These are phyloP conservation scores for Xenoacremonium recifei DNA, from an alignment of 2,329 filamentous ascomycete species.

Conservation along the genomic window DNA sequence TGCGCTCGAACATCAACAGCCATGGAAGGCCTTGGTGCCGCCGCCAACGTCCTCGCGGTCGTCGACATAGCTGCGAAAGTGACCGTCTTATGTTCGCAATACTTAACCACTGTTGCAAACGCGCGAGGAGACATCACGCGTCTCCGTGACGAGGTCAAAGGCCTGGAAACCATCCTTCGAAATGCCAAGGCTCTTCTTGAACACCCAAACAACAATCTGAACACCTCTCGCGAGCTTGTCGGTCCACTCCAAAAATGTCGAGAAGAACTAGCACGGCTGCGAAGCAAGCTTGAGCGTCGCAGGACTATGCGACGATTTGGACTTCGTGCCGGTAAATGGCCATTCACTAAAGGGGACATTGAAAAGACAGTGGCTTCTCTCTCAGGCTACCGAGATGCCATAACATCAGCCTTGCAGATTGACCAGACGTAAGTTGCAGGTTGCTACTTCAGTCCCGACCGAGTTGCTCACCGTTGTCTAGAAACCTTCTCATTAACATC, in stretches of 20 bases:
- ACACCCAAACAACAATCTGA: background rate
- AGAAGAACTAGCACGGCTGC: background rate
- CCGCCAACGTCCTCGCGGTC: background rate
- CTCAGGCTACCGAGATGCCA: background rate
- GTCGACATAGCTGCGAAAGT: background rate
- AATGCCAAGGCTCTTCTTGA: background rate
- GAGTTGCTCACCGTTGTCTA: background rate
- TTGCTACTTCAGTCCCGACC: too few relatives aligned
- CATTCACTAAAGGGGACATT: constrained; percentile 1
- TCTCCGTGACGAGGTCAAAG: background rate
- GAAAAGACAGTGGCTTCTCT: background rate
- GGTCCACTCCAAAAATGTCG: background rate
- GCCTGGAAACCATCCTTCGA: background rate
- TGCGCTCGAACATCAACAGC: background rate
- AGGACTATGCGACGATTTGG: constrained; percentile 2
- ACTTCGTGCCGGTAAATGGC: constrained; percentile 3
- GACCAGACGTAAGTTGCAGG: constrained; percentile 5
- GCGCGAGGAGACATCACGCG: constrained; percentile 1
- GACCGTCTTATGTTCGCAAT: background rate
- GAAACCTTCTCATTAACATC: background rate
- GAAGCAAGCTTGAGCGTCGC: background rate
- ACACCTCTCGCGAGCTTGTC: background rate
- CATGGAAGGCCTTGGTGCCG: constrained; percentile 1
- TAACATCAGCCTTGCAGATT: constrained; percentile 1
- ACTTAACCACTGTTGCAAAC: background rate